Conservation (phyloP, 2,329 filamentous ascomycete genomes). For the Akanthomyces muscarius region DNA sequence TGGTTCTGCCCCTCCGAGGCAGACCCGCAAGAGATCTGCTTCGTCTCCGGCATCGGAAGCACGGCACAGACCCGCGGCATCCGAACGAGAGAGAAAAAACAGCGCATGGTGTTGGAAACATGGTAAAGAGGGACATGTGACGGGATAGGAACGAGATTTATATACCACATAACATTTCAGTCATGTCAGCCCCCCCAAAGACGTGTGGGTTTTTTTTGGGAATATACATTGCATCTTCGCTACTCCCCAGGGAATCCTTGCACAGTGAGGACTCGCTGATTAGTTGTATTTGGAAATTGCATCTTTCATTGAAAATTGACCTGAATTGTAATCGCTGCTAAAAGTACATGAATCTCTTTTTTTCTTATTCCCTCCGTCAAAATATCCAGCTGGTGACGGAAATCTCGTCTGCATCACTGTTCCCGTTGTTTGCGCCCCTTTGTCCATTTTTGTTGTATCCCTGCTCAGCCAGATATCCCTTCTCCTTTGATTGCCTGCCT, state of each 20-base stretch:
- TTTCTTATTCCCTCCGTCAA: too few relatives aligned
- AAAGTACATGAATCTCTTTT: not conserved
- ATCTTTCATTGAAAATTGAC: not conserved
- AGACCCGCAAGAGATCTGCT: slow-evolving; percentile 4
- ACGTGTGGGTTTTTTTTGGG: not conserved
- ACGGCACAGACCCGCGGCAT: not conserved
- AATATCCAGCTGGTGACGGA: not conserved
- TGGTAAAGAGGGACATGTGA: not conserved
- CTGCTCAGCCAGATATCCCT: not conserved
- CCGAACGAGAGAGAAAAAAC: not conserved
- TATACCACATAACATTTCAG: slow-evolving; percentile 7
- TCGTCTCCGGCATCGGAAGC: slow-evolving; percentile 8
- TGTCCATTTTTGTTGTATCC: not conserved
- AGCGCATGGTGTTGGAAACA: not conserved
- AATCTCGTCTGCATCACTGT: not conserved
- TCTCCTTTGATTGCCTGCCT: not conserved
- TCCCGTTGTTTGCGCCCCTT: not conserved
- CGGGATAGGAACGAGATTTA: not conserved
- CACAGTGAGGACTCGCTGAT: too few relatives aligned
- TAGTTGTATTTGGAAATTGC: not conserved
- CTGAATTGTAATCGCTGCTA: not conserved
- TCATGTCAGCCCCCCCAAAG: not conserved
- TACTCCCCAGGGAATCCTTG: not conserved
- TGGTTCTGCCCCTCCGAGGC: not conserved
- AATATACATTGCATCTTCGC: not conserved